Evolutionary conservation across 495 filamentous ascomycete species (phyloP), one percentile per base, ranked within the genome.

Genomic region (Neurospora sublineolata): DNA sequence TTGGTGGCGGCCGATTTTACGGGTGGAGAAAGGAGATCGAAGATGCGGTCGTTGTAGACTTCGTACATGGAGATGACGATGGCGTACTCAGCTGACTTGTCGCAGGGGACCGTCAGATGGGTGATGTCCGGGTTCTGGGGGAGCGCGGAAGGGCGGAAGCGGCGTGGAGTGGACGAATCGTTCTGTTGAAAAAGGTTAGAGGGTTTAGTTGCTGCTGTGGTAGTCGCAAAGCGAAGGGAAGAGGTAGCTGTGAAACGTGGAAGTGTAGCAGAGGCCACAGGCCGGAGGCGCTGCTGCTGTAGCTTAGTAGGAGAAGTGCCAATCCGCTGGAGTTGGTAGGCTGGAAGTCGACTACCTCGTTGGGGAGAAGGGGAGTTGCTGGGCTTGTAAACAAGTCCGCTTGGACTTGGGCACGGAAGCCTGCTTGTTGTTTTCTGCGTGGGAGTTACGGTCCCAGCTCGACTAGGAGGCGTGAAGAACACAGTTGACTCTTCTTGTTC

Each of bases 21-120:
- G 12, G 85, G 81, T 1, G 86, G 84, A 1, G 91, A 90, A 1
- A 99, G 82, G 3, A 99, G 89, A 77, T 99, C 95, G 76, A 95
- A 99, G 69, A 99, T 97, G 14, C 94, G 89, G 80, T 99, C 95
- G 79, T 98, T 98, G 83, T 99, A 97, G 20, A 99, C 95, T 81
- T 99, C 96, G 81, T 97, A 99, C 95, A 98, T 99, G 20, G 93
- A 97, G 1, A 98, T 85, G 9, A 99, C 79, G 71, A 99, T 89
- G 5, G 93, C 90, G 76, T 97, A 97, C 73, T 97, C 93, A 70
- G 92, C 87, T 30, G 87, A 87, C 0, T 86, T 82, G 70, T 95
- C 93, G 72, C 89, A 83, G 6, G 89, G 85, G 1, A 94, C 80
- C 11, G 84, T 81, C 11, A 97, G 80, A 69, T 91, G 84, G 79